phyloP scores from a whole-genome alignment of 805 yeast species.

The Starmerella vaccinii region DNA sequence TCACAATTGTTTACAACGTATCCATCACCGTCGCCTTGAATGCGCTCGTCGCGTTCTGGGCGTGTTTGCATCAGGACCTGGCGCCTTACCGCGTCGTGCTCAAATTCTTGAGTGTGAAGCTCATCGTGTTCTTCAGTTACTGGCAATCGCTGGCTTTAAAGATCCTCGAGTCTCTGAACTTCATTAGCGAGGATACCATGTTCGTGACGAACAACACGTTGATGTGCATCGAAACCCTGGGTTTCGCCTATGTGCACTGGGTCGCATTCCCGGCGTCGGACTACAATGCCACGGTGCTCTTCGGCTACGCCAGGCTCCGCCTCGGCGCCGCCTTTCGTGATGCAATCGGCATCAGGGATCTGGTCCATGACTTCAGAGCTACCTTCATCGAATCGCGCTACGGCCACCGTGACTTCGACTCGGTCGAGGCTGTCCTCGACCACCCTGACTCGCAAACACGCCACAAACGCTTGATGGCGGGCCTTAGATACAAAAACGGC shows the following conservation, averaged over 20 bases:
- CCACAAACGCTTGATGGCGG: slow-evolving; percentile 65
- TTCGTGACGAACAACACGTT: slow-evolving; percentile 64
- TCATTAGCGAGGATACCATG: slow-evolving; percentile 35
- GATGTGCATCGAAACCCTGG: slow-evolving; percentile 72
- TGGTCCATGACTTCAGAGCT: slow-evolving; percentile 62
- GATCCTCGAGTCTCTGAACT: slow-evolving; percentile 31
- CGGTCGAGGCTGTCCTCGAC: slow-evolving; percentile 53
- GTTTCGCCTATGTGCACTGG: slow-evolving; percentile 84
- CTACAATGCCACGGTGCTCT: slow-evolving; percentile 49
- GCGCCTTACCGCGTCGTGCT: slow-evolving; percentile 79
- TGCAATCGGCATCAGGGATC: slow-evolving; percentile 65
- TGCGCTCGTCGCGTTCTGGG: slow-evolving; percentile 85
- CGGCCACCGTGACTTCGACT: slow-evolving; percentile 73
- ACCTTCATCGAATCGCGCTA: slow-evolving; percentile 63
- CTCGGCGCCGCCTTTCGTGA: slow-evolving; percentile 61
- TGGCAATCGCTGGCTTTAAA: slow-evolving; percentile 76
- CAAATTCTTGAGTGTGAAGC: slow-evolving; percentile 83
- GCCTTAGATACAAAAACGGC: slow-evolving; percentile 66
- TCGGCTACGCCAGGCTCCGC: slow-evolving; percentile 59
- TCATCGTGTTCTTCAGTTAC: slow-evolving; percentile 92
- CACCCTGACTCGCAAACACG: slow-evolving; percentile 58
- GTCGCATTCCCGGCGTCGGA: slow-evolving; percentile 69
- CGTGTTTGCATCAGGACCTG: slow-evolving; percentile 68
- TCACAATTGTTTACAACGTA: slow-evolving; percentile 60
- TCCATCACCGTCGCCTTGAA: slow-evolving; percentile 77